A percentile compares a stretch with the other conserved stretches of the same genome.
Evolutionary conservation across 2,329 filamentous ascomycete species (phyloP).

Genomic region (Calonectria montana): DNA sequence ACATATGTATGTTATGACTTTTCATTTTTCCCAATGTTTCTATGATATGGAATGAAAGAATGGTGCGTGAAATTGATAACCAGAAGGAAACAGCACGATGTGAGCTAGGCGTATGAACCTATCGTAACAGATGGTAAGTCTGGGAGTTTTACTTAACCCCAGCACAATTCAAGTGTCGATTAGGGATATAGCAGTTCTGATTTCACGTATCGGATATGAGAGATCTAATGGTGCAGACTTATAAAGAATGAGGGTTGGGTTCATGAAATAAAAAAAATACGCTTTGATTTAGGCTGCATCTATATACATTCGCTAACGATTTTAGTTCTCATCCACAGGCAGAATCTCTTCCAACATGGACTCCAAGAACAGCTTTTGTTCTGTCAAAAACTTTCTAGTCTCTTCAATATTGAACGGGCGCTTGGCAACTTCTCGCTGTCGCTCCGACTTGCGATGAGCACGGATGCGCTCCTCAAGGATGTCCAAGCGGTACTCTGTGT

Average conservation of each 20-base stretch:
- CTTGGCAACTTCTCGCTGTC: conserved; percentile 14
- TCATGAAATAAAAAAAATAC: background rate
- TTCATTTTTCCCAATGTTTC: background rate
- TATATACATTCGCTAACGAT: background rate
- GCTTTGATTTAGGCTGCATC: background rate
- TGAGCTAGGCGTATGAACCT: no score
- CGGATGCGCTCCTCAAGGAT: conserved; percentile 56
- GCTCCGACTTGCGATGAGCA: conserved; percentile 21
- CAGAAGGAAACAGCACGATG: background rate
- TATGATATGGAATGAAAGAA: background rate
- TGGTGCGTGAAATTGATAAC: background rate
- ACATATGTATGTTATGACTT: background rate
- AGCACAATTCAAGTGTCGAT: no score
- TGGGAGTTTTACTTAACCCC: no score
- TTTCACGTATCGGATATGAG: no score
- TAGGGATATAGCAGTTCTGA: no score
- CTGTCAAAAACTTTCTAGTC: conserved; percentile 1
- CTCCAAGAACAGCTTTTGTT: conserved; percentile 15
- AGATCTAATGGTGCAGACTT: no score
- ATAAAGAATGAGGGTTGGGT: background rate
- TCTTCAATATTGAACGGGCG: background rate
- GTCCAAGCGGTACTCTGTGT: conserved; percentile 70
- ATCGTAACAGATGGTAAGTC: no score
- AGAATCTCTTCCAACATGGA: conserved; percentile 18
- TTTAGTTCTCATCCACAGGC: background rate